Percentiles rank a stretch among this genome's conserved stretches.
Evolutionary conservation across 2,329 filamentous ascomycete genomes (phyloP).

Genomic region (Aspergillus viridinutans): DNA sequence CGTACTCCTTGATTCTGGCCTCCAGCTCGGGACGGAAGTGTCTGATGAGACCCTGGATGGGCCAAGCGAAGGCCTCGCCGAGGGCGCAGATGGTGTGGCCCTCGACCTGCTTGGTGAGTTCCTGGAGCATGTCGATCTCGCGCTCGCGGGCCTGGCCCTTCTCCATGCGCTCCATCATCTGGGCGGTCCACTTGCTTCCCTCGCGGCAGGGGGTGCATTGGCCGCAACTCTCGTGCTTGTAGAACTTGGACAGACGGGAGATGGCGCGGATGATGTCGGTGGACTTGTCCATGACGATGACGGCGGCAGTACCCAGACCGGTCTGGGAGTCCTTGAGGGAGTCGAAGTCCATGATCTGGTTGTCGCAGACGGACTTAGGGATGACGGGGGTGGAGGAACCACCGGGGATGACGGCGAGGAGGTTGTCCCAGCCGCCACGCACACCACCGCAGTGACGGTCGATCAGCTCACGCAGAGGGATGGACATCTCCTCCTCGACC

Average conservation of each 20-base stretch:
- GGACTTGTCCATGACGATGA: constrained; percentile 99
- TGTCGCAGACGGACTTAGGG: constrained; percentile 82
- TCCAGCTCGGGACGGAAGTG: constrained; percentile 97
- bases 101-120: constrained; percentile 98
- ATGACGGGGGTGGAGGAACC: constrained; percentile 95
- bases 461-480: constrained; percentile 90
- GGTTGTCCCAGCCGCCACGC: constrained; percentile 94
- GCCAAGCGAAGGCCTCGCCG: constrained; percentile 97
- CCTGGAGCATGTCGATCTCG: constrained; percentile 99
- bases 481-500: constrained; percentile 99
- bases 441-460: constrained; percentile 98
- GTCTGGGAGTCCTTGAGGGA: constrained; percentile 96
- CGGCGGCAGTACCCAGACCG: constrained; percentile 92
- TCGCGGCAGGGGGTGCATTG: constrained; percentile 99
- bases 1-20: constrained; percentile 79
- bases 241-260: constrained; percentile 88
- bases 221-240: constrained; percentile 96
- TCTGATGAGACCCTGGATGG: constrained; percentile 93
- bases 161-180: constrained; percentile 97
- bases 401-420: constrained; percentile 90
- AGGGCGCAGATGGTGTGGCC: constrained; percentile 98
- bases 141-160: constrained; percentile 80
- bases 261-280: constrained; percentile 95
- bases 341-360: constrained; percentile 99
- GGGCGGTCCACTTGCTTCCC: constrained; percentile 97